A percentile compares a stretch with the other conserved stretches of the same genome.
These are phyloP conservation scores for Russula earlei DNA, from an alignment of 768 basidiomycete genomes.

Conservation along the genomic window DNA sequence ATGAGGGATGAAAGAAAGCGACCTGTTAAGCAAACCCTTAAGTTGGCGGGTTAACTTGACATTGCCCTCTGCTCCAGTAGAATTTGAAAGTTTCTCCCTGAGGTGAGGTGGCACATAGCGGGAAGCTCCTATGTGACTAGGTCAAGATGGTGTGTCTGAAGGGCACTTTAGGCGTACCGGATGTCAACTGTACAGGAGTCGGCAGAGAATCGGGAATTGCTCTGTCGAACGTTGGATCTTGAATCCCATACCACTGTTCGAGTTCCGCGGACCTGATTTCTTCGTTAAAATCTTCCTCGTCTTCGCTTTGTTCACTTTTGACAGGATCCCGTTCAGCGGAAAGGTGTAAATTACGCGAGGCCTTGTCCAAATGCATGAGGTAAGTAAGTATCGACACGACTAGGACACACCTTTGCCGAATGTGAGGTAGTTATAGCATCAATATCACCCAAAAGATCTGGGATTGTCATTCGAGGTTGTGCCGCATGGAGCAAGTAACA, in stretches of 20 bases:
- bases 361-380: not conserved
- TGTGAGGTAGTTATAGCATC: constrained; percentile 12
- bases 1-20: constrained; percentile 12
- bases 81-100: constrained; percentile 38
- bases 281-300: constrained; percentile 19
- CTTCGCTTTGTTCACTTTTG: constrained; percentile 23
- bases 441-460: constrained; percentile 25
- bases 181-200: not conserved
- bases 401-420: not conserved
- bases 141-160: not conserved
- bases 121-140: constrained; percentile 22
- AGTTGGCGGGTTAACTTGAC: constrained; percentile 62
- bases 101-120: constrained; percentile 81
- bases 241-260: constrained; percentile 35
- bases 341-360: constrained; percentile 12
- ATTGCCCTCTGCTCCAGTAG: constrained; percentile 31
- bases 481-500: not conserved
- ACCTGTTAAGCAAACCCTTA: constrained; percentile 88
- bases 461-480: not conserved
- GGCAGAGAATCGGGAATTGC: constrained; percentile 9
- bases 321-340: constrained; percentile 21
- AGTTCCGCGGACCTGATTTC: constrained; percentile 21
- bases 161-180: not conserved
- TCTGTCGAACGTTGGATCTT: constrained; percentile 23
- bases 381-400: not conserved